Evolutionary conservation across 805 yeast species (phyloP).

Genomic region (Ogataea trehalophila): DNA sequence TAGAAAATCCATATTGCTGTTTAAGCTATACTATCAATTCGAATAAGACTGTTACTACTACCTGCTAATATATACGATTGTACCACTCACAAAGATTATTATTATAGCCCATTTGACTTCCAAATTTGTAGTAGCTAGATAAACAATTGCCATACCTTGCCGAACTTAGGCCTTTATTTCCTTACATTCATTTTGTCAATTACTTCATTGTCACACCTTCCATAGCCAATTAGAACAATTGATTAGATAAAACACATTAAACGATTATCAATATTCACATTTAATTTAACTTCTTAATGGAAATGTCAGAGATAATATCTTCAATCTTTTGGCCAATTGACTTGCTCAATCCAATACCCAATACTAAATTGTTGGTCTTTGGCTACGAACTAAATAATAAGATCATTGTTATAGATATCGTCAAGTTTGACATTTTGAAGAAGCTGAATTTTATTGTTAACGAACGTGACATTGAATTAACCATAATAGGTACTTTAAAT

Average conservation of each 20-base stretch:
- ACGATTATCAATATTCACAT: background rate
- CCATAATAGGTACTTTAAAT: slow-evolving; percentile 26
- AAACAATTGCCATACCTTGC: background rate
- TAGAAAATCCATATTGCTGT: background rate
- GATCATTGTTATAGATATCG: slow-evolving; percentile 23
- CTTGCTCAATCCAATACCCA: slow-evolving; percentile 5
- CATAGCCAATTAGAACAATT: background rate
- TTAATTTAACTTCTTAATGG: background rate
- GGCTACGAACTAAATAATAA: slow-evolving; percentile 25
- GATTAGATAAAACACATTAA: background rate
- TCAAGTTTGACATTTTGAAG: slow-evolving; percentile 12
- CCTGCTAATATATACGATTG: background rate
- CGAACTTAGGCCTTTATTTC: background rate
- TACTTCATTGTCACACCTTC: slow-evolving; percentile 3
- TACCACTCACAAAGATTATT: background rate
- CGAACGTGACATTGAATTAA: slow-evolving; percentile 19
- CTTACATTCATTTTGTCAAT: slow-evolving; percentile 3
- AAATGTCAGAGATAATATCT: slow-evolving; percentile 3
- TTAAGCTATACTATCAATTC: background rate
- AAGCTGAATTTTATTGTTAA: slow-evolving; percentile 12
- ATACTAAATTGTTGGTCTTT: slow-evolving; percentile 17
- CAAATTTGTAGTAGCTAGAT: background rate
- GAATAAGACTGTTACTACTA: background rate
- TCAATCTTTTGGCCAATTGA: slow-evolving; percentile 30
- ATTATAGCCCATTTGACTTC: background rate